These are phyloP conservation scores for Ploettnerulaceae sp. DNA, from an alignment of 2,329 filamentous ascomycete genomes.

Conservation along the genomic window DNA sequence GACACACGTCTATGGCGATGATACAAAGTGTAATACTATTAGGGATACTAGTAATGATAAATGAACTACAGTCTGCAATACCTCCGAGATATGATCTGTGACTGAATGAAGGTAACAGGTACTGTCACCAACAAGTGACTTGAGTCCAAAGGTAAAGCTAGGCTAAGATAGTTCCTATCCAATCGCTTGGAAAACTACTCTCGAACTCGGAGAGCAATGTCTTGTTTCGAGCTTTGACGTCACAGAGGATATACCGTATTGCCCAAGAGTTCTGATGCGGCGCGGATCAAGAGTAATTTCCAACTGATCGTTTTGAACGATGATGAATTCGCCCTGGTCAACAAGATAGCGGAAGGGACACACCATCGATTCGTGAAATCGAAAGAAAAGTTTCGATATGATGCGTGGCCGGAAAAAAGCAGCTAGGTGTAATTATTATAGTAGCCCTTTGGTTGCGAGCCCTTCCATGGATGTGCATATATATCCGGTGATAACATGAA, in stretches of 20 bases:
- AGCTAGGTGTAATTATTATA: constrained; percentile 49
- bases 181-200: too few relatives aligned
- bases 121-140: too few relatives aligned
- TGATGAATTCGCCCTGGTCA: constrained; percentile 53
- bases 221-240: too few relatives aligned
- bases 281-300: constrained; percentile 64
- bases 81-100: too few relatives aligned
- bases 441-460: constrained; percentile 69
- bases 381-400: constrained; percentile 70
- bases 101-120: too few relatives aligned
- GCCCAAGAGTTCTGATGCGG: constrained; percentile 43
- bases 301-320: constrained; percentile 59
- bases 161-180: too few relatives aligned
- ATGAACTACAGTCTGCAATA: too few relatives aligned
- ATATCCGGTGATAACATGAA: neutral
- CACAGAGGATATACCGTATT: constrained; percentile 41
- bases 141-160: too few relatives aligned
- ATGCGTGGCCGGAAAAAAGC: constrained; percentile 62
- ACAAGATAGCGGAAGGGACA: constrained; percentile 54
- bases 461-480: neutral
- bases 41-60: too few relatives aligned
- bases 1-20: too few relatives aligned
- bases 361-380: constrained; percentile 73
- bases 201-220: too few relatives aligned
- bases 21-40: too few relatives aligned